These are phyloP conservation scores for Dryas drummondii DNA, from an alignment of 306 rosid species.

Conservation along the genomic window DNA sequence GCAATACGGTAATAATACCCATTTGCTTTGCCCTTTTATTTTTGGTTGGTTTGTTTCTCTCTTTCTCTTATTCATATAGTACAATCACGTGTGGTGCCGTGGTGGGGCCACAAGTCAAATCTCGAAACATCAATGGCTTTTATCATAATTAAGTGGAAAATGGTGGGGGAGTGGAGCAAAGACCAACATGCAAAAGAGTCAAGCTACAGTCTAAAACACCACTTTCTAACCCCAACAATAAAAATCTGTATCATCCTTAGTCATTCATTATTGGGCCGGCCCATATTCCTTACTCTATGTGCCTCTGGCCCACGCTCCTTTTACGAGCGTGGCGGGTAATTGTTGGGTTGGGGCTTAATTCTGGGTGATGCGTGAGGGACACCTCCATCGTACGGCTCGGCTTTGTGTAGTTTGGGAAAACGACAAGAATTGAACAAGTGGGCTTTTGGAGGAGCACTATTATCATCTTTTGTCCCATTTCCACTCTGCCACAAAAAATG, in stretches of 20 bases:
- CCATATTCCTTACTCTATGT: constrained; percentile 36
- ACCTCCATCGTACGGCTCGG: not conserved
- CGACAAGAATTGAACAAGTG: constrained; percentile 59
- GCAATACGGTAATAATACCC: no score
- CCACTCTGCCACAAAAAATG: constrained; percentile 33
- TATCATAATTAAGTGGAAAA: not conserved
- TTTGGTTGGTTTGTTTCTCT: no score
- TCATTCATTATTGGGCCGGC: constrained; percentile 54
- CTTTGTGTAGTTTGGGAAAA: constrained; percentile 25
- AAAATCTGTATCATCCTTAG: constrained; percentile 32
- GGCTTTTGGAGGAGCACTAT: constrained; percentile 48
- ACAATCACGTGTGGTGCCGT: constrained; percentile 19
- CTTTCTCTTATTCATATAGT: not conserved
- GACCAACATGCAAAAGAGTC: constrained; percentile 21
- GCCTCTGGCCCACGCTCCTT: not conserved
- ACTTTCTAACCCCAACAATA: constrained; percentile 7
- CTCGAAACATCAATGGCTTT: constrained; percentile 14
- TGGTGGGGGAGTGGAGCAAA: constrained; percentile 29
- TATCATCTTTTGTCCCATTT: constrained; percentile 41
- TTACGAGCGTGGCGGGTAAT: not conserved
- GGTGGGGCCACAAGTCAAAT: constrained; percentile 31
- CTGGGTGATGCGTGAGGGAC: not conserved
- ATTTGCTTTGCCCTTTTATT: no score
- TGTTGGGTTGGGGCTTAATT: not conserved
- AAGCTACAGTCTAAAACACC: constrained; percentile 27